Evolutionary conservation across 768 basidiomycete species (phyloP).

Genomic region (Suillus paluster): DNA sequence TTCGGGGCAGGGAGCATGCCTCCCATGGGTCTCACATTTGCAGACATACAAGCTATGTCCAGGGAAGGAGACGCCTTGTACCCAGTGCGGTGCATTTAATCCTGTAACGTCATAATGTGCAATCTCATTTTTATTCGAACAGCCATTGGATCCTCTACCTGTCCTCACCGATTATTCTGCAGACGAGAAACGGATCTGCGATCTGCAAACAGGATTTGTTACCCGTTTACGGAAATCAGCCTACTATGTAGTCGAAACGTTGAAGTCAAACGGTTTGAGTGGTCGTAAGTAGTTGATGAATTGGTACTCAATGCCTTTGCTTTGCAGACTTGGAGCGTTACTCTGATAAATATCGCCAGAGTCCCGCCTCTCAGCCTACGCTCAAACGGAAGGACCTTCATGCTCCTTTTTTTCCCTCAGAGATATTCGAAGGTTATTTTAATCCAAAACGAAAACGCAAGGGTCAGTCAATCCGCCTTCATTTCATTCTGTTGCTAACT

Average conservation of each 20-base stretch:
- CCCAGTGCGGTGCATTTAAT: slow-evolving; percentile 61
- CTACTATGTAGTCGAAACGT: slow-evolving; percentile 76
- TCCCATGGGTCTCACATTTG: slow-evolving; percentile 82
- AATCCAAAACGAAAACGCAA: slow-evolving; percentile 72
- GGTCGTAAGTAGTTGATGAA: neutral
- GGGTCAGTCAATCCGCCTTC: slow-evolving; percentile 31
- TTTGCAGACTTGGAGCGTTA: slow-evolving; percentile 73
- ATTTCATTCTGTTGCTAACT: neutral
- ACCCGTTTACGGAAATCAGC: slow-evolving; percentile 67
- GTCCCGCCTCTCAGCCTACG: slow-evolving; percentile 59
- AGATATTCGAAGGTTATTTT: slow-evolving; percentile 80
- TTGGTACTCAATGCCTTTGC: neutral
- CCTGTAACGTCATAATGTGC: slow-evolving; percentile 20
- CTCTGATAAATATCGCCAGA: slow-evolving; percentile 82
- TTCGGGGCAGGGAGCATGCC: slow-evolving; percentile 46
- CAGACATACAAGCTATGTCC: slow-evolving; percentile 77
- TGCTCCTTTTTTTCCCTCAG: slow-evolving; percentile 76
- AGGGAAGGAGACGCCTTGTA: slow-evolving; percentile 79
- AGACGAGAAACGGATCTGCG: slow-evolving; percentile 67
- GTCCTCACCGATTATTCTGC: slow-evolving; percentile 66
- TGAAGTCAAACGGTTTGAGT: slow-evolving; percentile 60
- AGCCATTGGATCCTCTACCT: slow-evolving; percentile 71
- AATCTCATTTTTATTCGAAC: slow-evolving; percentile 27
- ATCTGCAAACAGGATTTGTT: slow-evolving; percentile 69
- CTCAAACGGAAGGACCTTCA: slow-evolving; percentile 75